Percentiles rank a stretch among this genome's conserved stretches.
phyloP scores from a whole-genome alignment of 2,329 filamentous ascomycete genomes.

The Trichoderma pleuroti region DNA sequence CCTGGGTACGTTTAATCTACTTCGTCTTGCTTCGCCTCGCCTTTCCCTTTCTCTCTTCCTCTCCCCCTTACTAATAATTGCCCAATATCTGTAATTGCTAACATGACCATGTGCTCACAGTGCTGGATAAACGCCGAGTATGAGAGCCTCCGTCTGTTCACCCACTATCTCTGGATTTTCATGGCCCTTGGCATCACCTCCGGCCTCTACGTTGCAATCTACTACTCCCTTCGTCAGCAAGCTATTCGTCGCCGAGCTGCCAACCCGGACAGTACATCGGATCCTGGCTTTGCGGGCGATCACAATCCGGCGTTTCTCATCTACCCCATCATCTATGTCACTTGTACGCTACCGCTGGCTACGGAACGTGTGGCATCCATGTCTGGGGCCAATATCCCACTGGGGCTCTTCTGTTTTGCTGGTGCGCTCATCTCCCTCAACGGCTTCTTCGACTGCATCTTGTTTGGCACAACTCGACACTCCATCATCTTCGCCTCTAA shows the following conservation, averaged over 20 bases:
- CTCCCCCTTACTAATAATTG: no score
- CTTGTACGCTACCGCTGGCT: constrained; percentile 66
- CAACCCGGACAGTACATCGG: constrained; percentile 19
- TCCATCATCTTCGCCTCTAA: constrained; percentile 48
- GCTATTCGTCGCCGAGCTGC: constrained; percentile 16
- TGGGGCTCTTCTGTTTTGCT: constrained; percentile 56
- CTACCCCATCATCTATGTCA: constrained; percentile 65
- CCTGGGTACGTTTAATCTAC: constrained; percentile 49
- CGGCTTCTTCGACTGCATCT: constrained; percentile 51
- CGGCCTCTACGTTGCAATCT: constrained; percentile 41
- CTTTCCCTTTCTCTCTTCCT: no score
- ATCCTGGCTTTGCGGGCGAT: constrained; percentile 22
- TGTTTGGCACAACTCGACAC: constrained; percentile 51
- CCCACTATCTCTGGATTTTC: constrained; percentile 65
- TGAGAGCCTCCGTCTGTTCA: constrained; percentile 52
- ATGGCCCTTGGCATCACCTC: constrained; percentile 37
- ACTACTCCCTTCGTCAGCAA: constrained; percentile 36
- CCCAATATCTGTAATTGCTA: not conserved
- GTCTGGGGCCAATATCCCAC: constrained; percentile 48
- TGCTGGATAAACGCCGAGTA: constrained; percentile 62
- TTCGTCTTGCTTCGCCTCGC: not conserved
- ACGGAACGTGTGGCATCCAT: constrained; percentile 62
- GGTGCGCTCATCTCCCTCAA: constrained; percentile 57
- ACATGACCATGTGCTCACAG: constrained; percentile 30
- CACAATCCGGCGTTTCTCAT: constrained; percentile 57